Conservation (phyloP, 225 moss, liverwort and hornwort genomes). For the Marchantia polymorpha region DNA sequence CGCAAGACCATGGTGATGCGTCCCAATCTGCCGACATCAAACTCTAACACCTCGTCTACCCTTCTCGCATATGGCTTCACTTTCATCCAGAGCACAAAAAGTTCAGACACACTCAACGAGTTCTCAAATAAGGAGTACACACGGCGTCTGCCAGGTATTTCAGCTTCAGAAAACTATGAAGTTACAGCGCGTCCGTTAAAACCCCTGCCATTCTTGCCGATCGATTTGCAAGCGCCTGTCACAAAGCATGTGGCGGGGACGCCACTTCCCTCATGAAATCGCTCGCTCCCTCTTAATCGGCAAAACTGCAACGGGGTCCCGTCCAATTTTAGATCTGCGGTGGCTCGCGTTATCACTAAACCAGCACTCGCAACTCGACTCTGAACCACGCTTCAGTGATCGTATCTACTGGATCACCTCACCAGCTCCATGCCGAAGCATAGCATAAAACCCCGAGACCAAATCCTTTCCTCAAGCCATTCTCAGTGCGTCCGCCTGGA, state of each 20-base stretch:
- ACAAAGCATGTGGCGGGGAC: not conserved
- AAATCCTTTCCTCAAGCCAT: not conserved
- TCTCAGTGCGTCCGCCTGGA: not conserved
- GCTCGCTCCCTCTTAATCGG: not conserved
- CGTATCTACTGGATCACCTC: not conserved
- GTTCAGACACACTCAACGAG: not conserved
- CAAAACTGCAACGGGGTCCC: conserved; percentile 6
- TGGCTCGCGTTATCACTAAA: not conserved
- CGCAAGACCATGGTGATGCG: conserved; percentile 46
- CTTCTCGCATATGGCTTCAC: conserved; percentile 29
- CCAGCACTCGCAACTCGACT: not conserved
- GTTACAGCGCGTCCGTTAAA: not conserved
- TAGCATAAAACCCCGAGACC: not conserved
- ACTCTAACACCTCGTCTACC: conserved; percentile 19
- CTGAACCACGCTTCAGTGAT: not conserved
- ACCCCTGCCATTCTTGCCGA: not conserved
- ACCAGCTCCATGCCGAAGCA: not conserved
- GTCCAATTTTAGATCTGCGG: conserved; percentile 10
- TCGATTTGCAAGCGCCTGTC: not conserved
- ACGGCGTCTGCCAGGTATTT: conserved; percentile 1
- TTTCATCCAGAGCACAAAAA: conserved; percentile 13
- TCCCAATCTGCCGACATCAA: conserved; percentile 60
- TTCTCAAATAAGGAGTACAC: not conserved
- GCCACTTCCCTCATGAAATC: not conserved
- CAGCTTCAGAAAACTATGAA: not conserved